Evolutionary conservation across 2,329 filamentous ascomycete genomes (phyloP).

Genomic region (Aureobasidium zeae): DNA sequence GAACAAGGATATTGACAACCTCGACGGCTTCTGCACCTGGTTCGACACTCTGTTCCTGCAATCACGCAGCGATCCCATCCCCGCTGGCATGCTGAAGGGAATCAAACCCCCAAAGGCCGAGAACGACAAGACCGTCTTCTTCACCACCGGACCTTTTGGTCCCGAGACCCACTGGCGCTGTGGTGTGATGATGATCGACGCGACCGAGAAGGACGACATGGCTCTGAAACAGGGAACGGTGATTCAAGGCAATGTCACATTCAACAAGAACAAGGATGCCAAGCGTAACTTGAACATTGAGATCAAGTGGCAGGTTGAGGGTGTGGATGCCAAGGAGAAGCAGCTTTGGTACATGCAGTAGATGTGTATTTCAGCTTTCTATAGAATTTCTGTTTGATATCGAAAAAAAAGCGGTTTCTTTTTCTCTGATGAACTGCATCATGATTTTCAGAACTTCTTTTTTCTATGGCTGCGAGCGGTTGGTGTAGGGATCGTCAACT

Average conservation of each 20-base stretch:
- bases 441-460: no score
- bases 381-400: no score
- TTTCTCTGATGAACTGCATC: no score
- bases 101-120: slow-evolving; percentile 47
- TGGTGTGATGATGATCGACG: slow-evolving; percentile 62
- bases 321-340: slow-evolving; percentile 21
- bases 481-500: no score
- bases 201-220: slow-evolving; percentile 39
- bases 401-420: no score
- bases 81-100: slow-evolving; percentile 33
- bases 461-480: no score
- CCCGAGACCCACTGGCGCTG: slow-evolving; percentile 87
- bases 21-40: slow-evolving; percentile 89
- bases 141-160: slow-evolving; percentile 74
- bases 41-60: slow-evolving; percentile 89
- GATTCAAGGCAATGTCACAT: slow-evolving; percentile 44
- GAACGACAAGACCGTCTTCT: slow-evolving; percentile 59
- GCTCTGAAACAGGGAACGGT: slow-evolving; percentile 46
- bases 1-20: slow-evolving; percentile 50
- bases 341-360: slow-evolving; percentile 27
- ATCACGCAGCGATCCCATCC: slow-evolving; percentile 40
- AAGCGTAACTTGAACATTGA: slow-evolving; percentile 33
- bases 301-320: slow-evolving; percentile 30
- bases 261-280: slow-evolving; percentile 27
- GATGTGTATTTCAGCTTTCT: no score